Percentiles rank a stretch among this genome's conserved stretches.
Conservation (phyloP, 2,329 filamentous ascomycete species). For the Cladosporium sp. region DNA sequence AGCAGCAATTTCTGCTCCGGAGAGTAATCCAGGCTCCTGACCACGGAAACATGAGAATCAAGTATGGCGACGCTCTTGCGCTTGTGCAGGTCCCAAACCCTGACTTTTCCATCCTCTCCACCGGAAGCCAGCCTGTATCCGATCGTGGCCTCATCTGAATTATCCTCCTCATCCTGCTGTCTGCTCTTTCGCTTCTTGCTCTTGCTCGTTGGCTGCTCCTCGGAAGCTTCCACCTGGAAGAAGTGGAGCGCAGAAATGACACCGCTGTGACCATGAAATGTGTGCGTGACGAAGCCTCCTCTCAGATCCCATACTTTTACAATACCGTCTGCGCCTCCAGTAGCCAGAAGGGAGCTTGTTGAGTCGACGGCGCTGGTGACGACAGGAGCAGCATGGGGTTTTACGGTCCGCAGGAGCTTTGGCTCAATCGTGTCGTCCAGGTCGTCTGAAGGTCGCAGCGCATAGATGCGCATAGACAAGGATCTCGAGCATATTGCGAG, state of each 20-base stretch:
- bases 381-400: slow-evolving; percentile 85
- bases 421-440: slow-evolving; percentile 55
- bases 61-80: slow-evolving; percentile 68
- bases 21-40: slow-evolving; percentile 81
- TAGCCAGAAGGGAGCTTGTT: slow-evolving; percentile 84
- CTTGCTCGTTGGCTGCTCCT: slow-evolving; percentile 22
- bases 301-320: slow-evolving; percentile 96
- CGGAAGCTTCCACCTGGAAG: slow-evolving; percentile 54
- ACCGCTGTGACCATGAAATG: slow-evolving; percentile 86
- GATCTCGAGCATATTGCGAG: slow-evolving; percentile 89
- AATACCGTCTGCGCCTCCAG: slow-evolving; percentile 84
- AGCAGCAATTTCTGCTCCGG: slow-evolving; percentile 66
- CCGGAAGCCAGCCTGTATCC: slow-evolving; percentile 81
- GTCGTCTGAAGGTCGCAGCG: slow-evolving; percentile 54
- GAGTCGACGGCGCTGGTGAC: slow-evolving; percentile 78
- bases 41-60: slow-evolving; percentile 90
- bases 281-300: slow-evolving; percentile 87
- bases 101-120: slow-evolving; percentile 86
- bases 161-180: slow-evolving; percentile 41
- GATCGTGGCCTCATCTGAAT: slow-evolving; percentile 45
- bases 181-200: slow-evolving; percentile 44
- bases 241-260: slow-evolving; percentile 87
- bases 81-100: slow-evolving; percentile 87
- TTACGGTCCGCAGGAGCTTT: slow-evolving; percentile 70
- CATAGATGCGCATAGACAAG: slow-evolving; percentile 89